Conservation (phyloP, 1,284 basidiomycete genomes). For the Naganishia albida region DNA sequence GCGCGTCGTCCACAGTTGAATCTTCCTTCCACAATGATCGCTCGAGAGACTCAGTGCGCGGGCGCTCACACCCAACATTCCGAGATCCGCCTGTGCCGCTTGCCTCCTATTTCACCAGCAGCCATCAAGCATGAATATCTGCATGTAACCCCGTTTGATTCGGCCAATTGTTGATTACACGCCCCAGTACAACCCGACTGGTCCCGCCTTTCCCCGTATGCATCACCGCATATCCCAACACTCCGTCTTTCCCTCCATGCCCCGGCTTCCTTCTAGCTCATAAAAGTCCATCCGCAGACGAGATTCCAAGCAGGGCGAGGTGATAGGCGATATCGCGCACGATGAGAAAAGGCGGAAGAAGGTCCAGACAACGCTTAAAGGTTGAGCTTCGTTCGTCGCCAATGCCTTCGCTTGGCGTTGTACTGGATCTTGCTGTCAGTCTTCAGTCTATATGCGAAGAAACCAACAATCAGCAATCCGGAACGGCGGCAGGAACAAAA, state of each 20-base stretch:
- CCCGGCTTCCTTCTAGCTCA: neutral
- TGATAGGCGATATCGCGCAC: neutral
- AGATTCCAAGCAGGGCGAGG: too few relatives aligned
- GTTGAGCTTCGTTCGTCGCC: constrained; percentile 93
- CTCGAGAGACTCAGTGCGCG: too few relatives aligned
- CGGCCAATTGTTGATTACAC: neutral
- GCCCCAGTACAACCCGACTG: constrained; percentile 10
- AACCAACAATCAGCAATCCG: neutral
- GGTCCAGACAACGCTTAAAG: constrained; percentile 60
- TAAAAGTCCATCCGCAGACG: too few relatives aligned
- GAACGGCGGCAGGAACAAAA: neutral
- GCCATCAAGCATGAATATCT: constrained; percentile 15
- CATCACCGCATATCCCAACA: neutral
- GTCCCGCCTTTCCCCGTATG: neutral
- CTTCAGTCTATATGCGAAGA: constrained; percentile 65
- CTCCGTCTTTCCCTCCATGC: neutral
- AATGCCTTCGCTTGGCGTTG: constrained; percentile 91
- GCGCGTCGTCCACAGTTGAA: too few relatives aligned
- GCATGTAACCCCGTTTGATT: constrained; percentile 1
- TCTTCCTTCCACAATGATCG: too few relatives aligned
- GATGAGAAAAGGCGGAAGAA: neutral
- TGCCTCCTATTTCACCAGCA: too few relatives aligned
- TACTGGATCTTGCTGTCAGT: constrained; percentile 74
- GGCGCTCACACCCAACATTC: neutral
- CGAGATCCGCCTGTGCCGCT: too few relatives aligned